A percentile compares a stretch with the other conserved stretches of the same genome.
phyloP scores from a whole-genome alignment of 2,329 filamentous ascomycete species.

The Byssothecium circinans region DNA sequence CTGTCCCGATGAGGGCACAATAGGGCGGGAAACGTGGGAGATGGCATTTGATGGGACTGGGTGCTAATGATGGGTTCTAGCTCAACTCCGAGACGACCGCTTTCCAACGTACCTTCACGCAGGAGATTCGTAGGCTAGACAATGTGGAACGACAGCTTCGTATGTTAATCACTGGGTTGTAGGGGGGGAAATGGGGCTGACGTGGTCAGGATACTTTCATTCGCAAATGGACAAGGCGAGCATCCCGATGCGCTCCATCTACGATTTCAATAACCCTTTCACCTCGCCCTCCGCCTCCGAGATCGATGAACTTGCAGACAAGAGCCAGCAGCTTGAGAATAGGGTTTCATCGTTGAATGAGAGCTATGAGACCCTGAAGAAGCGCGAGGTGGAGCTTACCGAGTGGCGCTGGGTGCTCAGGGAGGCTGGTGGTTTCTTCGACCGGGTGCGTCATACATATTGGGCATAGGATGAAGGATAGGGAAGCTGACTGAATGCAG shows the following conservation, averaged over 20 bases:
- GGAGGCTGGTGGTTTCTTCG: slow-evolving; percentile 96
- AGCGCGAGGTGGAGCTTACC: slow-evolving; percentile 91
- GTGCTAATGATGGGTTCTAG: slow-evolving; percentile 52
- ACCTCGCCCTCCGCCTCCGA: slow-evolving; percentile 88
- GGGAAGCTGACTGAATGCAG: slow-evolving; percentile 24
- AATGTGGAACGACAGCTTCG: slow-evolving; percentile 97
- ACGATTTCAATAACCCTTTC: slow-evolving; percentile 85
- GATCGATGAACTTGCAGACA: slow-evolving; percentile 93
- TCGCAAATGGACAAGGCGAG: slow-evolving; percentile 91
- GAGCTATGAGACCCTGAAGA: slow-evolving; percentile 98
- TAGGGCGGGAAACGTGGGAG: slow-evolving; percentile 17
- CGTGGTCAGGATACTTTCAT: slow-evolving; percentile 78
- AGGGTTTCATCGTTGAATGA: slow-evolving; percentile 90
- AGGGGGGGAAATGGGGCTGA: slow-evolving; percentile 17
- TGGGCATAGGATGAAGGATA: neutral
- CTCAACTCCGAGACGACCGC: slow-evolving; percentile 90
- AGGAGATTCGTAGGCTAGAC: slow-evolving; percentile 94
- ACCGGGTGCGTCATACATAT: slow-evolving; percentile 56
- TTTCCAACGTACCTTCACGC: slow-evolving; percentile 96
- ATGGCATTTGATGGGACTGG: slow-evolving; percentile 20
- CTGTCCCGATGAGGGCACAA: slow-evolving; percentile 1
- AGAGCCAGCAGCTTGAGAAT: slow-evolving; percentile 89
- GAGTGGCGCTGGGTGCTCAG: slow-evolving; percentile 98
- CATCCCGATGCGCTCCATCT: slow-evolving; percentile 84
- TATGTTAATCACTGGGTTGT: slow-evolving; percentile 56